A percentile compares a stretch with the other conserved stretches of the same genome.
Evolutionary conservation across 768 basidiomycete genomes (phyloP).

Genomic region (Mycena kentingensis): DNA sequence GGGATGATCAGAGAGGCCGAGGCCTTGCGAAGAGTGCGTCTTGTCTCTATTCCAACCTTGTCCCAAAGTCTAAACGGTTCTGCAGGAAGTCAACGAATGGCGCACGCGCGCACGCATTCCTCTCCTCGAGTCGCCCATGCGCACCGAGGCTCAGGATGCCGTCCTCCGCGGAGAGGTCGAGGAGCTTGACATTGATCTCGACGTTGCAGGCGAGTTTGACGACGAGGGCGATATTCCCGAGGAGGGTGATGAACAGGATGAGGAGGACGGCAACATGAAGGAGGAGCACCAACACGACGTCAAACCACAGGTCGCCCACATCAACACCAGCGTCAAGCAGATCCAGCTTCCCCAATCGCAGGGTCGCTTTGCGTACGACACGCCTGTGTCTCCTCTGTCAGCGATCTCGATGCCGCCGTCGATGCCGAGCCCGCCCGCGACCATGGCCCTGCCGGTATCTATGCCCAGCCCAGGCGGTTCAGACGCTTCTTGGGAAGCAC

Average conservation of each 20-base stretch:
- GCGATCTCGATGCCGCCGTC: neutral
- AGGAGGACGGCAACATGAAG: neutral
- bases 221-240: neutral
- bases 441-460: neutral
- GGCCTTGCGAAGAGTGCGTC: constrained; percentile 10
- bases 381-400: neutral
- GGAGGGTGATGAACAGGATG: neutral
- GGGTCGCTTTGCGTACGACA: constrained; percentile 9
- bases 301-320: neutral
- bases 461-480: neutral
- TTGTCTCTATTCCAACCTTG: neutral
- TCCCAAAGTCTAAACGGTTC: neutral
- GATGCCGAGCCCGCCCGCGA: neutral
- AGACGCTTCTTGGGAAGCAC: neutral
- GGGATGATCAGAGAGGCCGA: constrained; percentile 5
- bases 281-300: neutral
- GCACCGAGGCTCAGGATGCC: neutral
- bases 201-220: neutral
- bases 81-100: constrained; percentile 23
- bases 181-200: constrained; percentile 10
- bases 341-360: neutral
- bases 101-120: constrained; percentile 15
- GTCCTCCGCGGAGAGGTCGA: constrained; percentile 18
- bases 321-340: neutral
- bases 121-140: constrained; percentile 9